Base-by-base conservation (phyloP, 2,329 filamentous ascomycete species). In the Salinomyces thailandicus region DNA sequence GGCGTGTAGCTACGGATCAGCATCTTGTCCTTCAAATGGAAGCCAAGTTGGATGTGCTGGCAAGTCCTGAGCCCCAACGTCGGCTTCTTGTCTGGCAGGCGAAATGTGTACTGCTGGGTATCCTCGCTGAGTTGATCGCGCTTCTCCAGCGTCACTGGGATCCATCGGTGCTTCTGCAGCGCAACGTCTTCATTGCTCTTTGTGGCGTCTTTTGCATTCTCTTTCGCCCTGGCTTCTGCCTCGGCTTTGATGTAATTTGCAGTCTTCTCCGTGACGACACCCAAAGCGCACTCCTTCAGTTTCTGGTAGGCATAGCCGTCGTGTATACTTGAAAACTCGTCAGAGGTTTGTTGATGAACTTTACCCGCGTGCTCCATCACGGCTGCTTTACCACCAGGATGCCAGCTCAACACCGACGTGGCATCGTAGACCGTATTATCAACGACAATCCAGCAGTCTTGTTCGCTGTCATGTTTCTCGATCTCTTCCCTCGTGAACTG, bases 361-460 rank as follows among this genome's bases (percentile, higher is more conserved):
- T 61, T 64, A 0, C 69, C 69, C 0, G 68, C 69, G 47, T 72
- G 69, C 0, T 55, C 59, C 41, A 71, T 51, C 17, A 72, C 66
- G 0, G 68, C 55, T 2, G 62, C 61, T 37, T 63, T 66, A 2
- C 68, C 68, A 5, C 67, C 67, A 5, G 67, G 68, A 55, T 71
- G 68, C 67, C 67, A 68, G 5, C 51, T 46, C 12, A 72, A 18
- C 4, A 68, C 64, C 31, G 57, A 61, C 3, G 68, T 71, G 1
- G 59, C 62, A 46, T 72, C 67, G 38, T 71, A 71, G 1, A 71
- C 68, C 31, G 68, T 71, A 5, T 60, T 62, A 37, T 71, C 64
- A 3, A 73, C 56, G 0, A 71, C 64, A n/a, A 73, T 60, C 69
- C 69, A 73, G 45, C 68, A 70, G 41, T 72, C 67, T 14, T 64